phyloP scores from a whole-genome alignment of 1,284 basidiomycete genomes.

The Vanrija humicola region DNA sequence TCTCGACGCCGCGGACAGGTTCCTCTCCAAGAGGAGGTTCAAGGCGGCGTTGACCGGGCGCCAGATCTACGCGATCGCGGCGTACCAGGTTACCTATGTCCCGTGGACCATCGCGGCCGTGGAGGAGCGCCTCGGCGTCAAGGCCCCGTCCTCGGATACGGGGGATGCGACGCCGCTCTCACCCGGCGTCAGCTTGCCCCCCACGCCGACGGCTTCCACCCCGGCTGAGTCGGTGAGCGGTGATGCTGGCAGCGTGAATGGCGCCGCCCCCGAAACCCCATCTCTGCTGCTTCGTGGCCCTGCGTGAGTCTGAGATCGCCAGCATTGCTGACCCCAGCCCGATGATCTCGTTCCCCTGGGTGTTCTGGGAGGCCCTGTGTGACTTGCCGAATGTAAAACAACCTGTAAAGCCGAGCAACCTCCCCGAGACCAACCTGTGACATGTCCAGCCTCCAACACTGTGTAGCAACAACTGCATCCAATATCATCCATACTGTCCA shows the following conservation, averaged over 20 bases:
- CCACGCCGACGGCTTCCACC: background rate
- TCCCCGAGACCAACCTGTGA: no score
- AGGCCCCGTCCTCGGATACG: background rate
- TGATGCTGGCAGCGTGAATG: background rate
- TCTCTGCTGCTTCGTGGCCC: background rate
- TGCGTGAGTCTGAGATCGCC: background rate
- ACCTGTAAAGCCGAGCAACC: background rate
- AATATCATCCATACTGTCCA: no score
- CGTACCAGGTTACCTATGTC: conserved; percentile 29
- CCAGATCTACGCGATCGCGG: conserved; percentile 27
- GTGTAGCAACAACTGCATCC: no score
- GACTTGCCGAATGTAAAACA: conserved; percentile 8
- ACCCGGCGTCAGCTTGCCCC: background rate
- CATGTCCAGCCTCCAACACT: no score
- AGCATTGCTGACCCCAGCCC: conserved; percentile 1
- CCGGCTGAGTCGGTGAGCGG: conserved; percentile 7
- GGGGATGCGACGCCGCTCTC: background rate
- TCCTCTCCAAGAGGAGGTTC: conserved; percentile 5
- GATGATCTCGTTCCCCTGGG: conserved; percentile 31
- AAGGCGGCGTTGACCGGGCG: conserved; percentile 2
- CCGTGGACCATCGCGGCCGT: background rate
- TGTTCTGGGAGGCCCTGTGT: conserved; percentile 21
- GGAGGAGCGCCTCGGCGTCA: conserved; percentile 5
- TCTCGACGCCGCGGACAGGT: conserved; percentile 5
- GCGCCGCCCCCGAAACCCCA: background rate